Percentiles rank a stretch among this genome's conserved stretches.
Conservation (phyloP, 1,139 yeast species). For the Yamadazyma kanchanaburiensis region DNA sequence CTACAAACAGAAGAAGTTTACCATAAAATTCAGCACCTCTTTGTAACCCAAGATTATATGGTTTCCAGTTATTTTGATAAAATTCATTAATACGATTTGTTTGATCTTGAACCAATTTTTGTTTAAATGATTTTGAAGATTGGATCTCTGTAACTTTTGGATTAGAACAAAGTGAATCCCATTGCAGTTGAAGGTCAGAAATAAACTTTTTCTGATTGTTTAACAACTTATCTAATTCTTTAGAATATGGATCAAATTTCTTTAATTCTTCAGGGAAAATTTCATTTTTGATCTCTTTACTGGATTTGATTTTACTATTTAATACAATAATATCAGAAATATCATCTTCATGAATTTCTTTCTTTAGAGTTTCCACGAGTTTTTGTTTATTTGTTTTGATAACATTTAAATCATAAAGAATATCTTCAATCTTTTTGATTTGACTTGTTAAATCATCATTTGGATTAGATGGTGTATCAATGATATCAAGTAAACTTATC, state of each 20-base stretch:
- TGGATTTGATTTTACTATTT: conserved; percentile 56
- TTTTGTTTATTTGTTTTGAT: conserved; percentile 59
- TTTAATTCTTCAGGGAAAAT: conserved; percentile 72
- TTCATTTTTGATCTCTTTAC: conserved; percentile 53
- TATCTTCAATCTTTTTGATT: conserved; percentile 44
- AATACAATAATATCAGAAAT: conserved; percentile 74
- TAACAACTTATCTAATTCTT: conserved; percentile 65
- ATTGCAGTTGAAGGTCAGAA: conserved; percentile 50
- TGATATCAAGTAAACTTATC: conserved; percentile 57
- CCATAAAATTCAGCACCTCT: conserved; percentile 66
- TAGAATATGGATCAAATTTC: conserved; percentile 70
- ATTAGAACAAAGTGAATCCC: conserved; percentile 55
- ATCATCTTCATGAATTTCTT: conserved; percentile 76
- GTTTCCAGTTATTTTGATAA: conserved; percentile 53
- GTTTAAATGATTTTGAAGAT: conserved; percentile 29
- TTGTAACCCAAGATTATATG: conserved; percentile 53
- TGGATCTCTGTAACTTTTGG: conserved; percentile 37
- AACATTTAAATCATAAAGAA: conserved; percentile 40
- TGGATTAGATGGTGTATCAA: conserved; percentile 6
- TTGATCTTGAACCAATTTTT: conserved; percentile 22
- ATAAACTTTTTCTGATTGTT: conserved; percentile 60
- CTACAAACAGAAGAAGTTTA: conserved; percentile 46
- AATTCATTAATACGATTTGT: conserved; percentile 42
- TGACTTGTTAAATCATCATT: conserved; percentile 40
- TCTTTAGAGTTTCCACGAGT: conserved; percentile 63